Evolutionary conservation across 495 filamentous ascomycete genomes (phyloP).

Genomic region (Lasiosphaeris hirsuta): DNA sequence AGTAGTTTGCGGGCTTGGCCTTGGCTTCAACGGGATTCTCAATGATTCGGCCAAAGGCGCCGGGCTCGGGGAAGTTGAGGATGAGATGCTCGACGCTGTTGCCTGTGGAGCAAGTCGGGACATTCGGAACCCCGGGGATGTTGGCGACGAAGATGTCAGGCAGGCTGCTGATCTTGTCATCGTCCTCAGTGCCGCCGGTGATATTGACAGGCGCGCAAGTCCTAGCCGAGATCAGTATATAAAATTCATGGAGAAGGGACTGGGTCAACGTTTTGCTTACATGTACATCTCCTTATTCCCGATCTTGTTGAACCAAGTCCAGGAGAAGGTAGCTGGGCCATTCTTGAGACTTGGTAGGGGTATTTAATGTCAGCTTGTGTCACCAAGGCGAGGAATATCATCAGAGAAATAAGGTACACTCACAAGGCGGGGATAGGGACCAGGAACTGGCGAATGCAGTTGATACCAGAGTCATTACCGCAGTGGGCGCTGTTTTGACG

Average conservation of each 20-base stretch:
- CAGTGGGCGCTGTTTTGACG: slow-evolving; percentile 20
- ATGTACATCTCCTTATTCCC: slow-evolving; percentile 62
- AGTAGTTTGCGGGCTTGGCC: neutral
- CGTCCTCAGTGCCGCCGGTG: slow-evolving; percentile 36
- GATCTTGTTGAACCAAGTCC: slow-evolving; percentile 58
- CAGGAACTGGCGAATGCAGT: slow-evolving; percentile 27
- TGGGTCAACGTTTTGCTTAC: neutral
- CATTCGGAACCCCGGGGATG: slow-evolving; percentile 24
- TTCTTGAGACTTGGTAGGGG: slow-evolving; percentile 17
- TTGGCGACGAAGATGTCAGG: slow-evolving; percentile 62
- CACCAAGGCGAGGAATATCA: too few species aligned
- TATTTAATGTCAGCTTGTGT: neutral
- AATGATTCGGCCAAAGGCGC: slow-evolving; percentile 19
- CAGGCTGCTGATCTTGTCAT: slow-evolving; percentile 30
- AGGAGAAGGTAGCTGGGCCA: slow-evolving; percentile 46
- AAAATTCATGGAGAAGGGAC: neutral
- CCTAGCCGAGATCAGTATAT: slow-evolving; percentile 16
- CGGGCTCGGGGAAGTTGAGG: slow-evolving; percentile 26
- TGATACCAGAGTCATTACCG: slow-evolving; percentile 18
- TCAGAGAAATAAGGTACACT: neutral
- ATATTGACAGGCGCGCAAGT: slow-evolving; percentile 55
- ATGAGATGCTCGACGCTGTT: slow-evolving; percentile 16
- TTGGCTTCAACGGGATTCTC: slow-evolving; percentile 5
- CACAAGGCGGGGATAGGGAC: slow-evolving; percentile 25
- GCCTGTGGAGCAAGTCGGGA: slow-evolving; percentile 17